Evolutionary conservation across 2,329 filamentous ascomycete genomes (phyloP), one percentile per base, ranked within the genome.

Genomic region (Teratosphaeria nubilosa): DNA sequence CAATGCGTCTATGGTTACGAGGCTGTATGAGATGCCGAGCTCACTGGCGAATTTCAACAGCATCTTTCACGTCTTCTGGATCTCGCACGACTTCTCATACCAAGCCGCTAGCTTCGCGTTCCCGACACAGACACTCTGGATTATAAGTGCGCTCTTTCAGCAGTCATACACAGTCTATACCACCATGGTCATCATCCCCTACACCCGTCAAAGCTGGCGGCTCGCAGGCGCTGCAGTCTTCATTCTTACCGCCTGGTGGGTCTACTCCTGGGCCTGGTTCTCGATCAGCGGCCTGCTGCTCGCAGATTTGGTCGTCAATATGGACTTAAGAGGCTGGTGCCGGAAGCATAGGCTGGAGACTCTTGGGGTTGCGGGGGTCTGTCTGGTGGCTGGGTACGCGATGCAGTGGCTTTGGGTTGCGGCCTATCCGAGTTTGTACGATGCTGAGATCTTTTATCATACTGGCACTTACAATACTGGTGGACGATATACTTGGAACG

Each of bases 131-230:
- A 77, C 73, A 1, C 65, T 78, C 16, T 78, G 76, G 75, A 73
- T 75, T 22, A 64, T 78, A 14, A 73, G 68, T 30, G 70, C 72
- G 3, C 62, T 78, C 13, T 78, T 75, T 62, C 68, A 73, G 58
- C 76, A 78, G 60, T 74, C 72, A 61, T 78, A 76, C 64, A 78
- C 76, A 0, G 72, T 78, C 14, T 78, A 75, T 63, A 75, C 76
- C 66, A 71, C 73, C 16, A 76, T 77, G 75, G 66, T 77, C 56
- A 75, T 76, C 59, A 71, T 77, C 9, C 76, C 75, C 5, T 75
- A 70, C 63, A 76, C 75, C 2, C 70, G 75, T 5, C 59, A 63
- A 9, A 68, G 65, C 5, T 76, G 75, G 75, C 72, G 74, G 11
- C 63, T 76, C 3, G 70, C 72, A 55, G 72, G 70, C 2, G 64